These are phyloP conservation scores for Lotus japonicus DNA, from an alignment of 306 rosid genomes.

Conservation along the genomic window DNA sequence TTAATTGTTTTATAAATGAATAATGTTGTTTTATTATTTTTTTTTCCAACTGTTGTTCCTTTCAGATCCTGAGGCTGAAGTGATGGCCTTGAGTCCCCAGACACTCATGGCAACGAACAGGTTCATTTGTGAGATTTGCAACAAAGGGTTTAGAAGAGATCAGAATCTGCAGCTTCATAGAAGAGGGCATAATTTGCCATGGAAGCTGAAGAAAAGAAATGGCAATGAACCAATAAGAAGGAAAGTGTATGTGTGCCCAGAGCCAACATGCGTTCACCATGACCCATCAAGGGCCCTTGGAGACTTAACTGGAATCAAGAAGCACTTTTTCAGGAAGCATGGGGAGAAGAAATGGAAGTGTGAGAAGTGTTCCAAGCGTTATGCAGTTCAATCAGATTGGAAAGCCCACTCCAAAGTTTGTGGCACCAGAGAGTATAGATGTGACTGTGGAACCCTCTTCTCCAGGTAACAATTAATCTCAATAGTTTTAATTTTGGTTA, in stretches of 20 bases:
- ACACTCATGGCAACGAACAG: conserved; percentile 68
- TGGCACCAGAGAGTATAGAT: conserved; percentile 81
- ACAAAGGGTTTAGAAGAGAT: conserved; percentile 88
- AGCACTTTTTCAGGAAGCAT: conserved; percentile 84
- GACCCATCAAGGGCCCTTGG: conserved; percentile 85
- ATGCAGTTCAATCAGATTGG: conserved; percentile 94
- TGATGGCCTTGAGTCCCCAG: conserved; percentile 75
- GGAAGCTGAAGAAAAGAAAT: conserved; percentile 77
- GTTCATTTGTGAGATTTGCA: conserved; percentile 74
- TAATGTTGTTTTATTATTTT: neutral
- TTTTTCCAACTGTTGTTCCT: neutral
- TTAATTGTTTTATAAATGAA: neutral
- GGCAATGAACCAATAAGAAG: conserved; percentile 45
- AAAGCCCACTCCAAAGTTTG: conserved; percentile 93
- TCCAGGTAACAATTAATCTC: conserved; percentile 53
- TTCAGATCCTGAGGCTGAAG: conserved; percentile 89
- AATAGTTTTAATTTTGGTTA: neutral
- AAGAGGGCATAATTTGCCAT: conserved; percentile 89
- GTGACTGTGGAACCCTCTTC: conserved; percentile 87
- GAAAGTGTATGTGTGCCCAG: conserved; percentile 87
- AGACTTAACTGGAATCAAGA: conserved; percentile 87
- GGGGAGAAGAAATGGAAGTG: conserved; percentile 96
- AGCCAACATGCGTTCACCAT: conserved; percentile 66
- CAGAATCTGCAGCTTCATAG: conserved; percentile 85
- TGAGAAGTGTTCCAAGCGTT: conserved; percentile 80